Base-by-base conservation (phyloP, 1,139 yeast genomes). In the Diutina catenulata region DNA sequence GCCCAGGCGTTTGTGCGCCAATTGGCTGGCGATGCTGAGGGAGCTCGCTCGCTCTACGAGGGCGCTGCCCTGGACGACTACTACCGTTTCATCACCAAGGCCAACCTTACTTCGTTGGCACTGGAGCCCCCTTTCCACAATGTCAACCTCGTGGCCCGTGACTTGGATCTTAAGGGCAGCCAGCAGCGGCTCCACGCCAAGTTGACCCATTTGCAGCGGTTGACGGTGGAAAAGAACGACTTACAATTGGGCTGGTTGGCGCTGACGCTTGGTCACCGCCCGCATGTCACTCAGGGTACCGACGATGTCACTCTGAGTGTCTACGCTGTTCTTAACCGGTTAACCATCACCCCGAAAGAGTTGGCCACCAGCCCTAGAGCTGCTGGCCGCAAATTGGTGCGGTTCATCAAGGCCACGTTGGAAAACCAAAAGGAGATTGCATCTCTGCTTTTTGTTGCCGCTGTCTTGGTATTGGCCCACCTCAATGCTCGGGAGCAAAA, bases 1-100 rank as follows among this genome's bases (percentile, higher is more conserved):
- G 93, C 88, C 49, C 70, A 71, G 22, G 80, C 94, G 1, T 86
- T 73, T 50, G 73, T 80, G 18, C 59, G 74, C 41, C 76, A 74
- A 43, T 43, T 66, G 10, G 51, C 59, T 25, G 79, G 78, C 6
- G 55, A 72, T 8, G 29, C 42, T 2, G 61, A 51, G 1, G 62
- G 64, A 38, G 74, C 86, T 2, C 44, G 57, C 37, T 48, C 55
- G 2, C 58, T 77, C 4, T 53, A 64, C 43, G 40, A 52, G 4
- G 47, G 42, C 33, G 39, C 48, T 27, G 42, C 46, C 11, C 46
- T 56, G 31, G 54, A 55, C 33, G 70, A 64, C 45, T 42, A 53
- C 15, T 54, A 56, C 36, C 54, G 51, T 38, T 48, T 63, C 38
- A 55, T 63, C 25, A 45, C 61, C 40, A 57, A 55, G 41, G 67